Evolutionary conservation across 176 grass and related monocot species (phyloP), one percentile per base, ranked within the genome.

Genomic region (Phragmites australis): DNA sequence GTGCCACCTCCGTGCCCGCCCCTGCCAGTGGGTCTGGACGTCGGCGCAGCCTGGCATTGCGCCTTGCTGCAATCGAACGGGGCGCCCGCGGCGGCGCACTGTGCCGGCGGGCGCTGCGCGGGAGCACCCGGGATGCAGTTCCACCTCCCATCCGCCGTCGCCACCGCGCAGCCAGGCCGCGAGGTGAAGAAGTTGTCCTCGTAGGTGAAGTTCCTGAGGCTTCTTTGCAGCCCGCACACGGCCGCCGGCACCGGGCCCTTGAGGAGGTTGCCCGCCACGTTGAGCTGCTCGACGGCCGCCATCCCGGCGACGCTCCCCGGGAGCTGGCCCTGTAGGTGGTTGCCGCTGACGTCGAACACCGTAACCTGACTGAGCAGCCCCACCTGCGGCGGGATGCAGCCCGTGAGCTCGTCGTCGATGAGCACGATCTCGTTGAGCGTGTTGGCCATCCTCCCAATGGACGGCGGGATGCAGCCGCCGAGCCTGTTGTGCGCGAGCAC

Each of bases 381-480:
- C 0, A 87, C 81, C 81, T 91, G 75, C 6, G 52, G 45, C 22
- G 89, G 89, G 22, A 84, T 7, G 70, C 89, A 91, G 0, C 89
- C 89, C 14, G 29, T 77, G 81, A 91, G 84, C 8, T 64, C 45
- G 70, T 91, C 84, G 64, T 87, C 77, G 55, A 83, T 75, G 53
- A 91, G 80, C 9, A 91, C 40, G 47, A 91, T 81, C 76, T 91
- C 89, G 29, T 91, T 84, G 31, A 91, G 80, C 45, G 85, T 87
- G 1, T 17, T 18, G 2, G 74, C 68, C 89, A 87, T 87, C 75
- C 41, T 23, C 1, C 89, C 84, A 0, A 87, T 77, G 1, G 22
- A 26, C 2, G 80, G 50, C 54, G 89, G 89, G 56, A 91, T 84
- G 64, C 80, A 84, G 0, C 89, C 85, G 0, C 70, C 85, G 9